Base-by-base conservation (phyloP, 306 rosid species). In the Phaseolus lunatus region DNA sequence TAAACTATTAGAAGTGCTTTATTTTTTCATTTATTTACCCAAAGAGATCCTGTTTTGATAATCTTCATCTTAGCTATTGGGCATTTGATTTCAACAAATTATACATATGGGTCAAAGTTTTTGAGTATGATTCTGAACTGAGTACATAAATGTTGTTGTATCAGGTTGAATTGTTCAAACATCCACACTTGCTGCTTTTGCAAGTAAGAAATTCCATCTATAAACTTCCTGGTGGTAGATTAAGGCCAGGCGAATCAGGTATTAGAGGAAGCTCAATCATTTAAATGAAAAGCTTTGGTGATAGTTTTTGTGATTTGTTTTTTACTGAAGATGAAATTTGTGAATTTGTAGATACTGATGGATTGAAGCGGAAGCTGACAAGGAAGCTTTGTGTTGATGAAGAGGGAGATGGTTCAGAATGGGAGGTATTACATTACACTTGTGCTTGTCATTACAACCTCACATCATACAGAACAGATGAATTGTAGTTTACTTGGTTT, bases 81-180 rank as follows among this genome's bases (percentile, higher is more conserved):
- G 41, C 52, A 5, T 49, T 26, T 64, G 69, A 41, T 45, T 63
- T 54, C 41, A 29, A 47, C 26, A n/a, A n/a, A 52, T 43, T 5
- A 22, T 27, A 24, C 53, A 29, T 5, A 33, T 7, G 29, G 41
- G 44, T n/a, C 27, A 15, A 48, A 31, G 14, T 70, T 70, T 5
- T 29, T 57, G 15, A 19, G 22, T 58, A 26, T 44, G 71, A 74
- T 56, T 61, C 50, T 79, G 27, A 75, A 50, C 26, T 79, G 76
- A 66, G 19, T 48, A 73, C 41, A 39, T 7, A n/a, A 41, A 24
- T 73, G 16, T 80, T 69, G 53, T 75, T 62, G 63, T 57, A 73
- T 80, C 88, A 94, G 98, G 97, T 94, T 50, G 98, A 94, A 81
- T 81, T 94, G 89, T 94, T 94, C 85, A 89, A 90, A 69, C 95